phyloP scores from a whole-genome alignment of 768 basidiomycete genomes.

The Tulasnella sp. region DNA sequence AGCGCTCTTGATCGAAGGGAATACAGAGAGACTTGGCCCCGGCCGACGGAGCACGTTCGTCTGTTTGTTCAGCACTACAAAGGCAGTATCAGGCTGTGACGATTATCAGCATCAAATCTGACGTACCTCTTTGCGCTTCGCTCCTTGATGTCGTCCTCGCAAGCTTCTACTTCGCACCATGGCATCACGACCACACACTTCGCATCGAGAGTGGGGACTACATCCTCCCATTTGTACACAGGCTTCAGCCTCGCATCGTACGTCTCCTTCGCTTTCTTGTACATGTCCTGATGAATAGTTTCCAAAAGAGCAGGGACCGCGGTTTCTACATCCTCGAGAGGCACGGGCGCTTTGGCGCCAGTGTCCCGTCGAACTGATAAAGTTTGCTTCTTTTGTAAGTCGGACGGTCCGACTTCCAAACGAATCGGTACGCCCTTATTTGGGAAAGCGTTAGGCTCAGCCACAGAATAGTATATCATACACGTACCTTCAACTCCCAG shows the following conservation, averaged over 20 bases:
- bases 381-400: conserved; percentile 73
- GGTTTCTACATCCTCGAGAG: conserved; percentile 38
- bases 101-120: not conserved
- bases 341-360: conserved; percentile 48
- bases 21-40: conserved; percentile 96
- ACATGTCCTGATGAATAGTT: conserved; percentile 86
- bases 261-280: conserved; percentile 56
- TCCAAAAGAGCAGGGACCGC: conserved; percentile 60
- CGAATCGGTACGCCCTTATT: conserved; percentile 87
- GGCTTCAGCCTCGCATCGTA: conserved; percentile 63
- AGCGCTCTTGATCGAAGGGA: conserved; percentile 85
- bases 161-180: conserved; percentile 89
- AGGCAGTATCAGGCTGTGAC: not conserved
- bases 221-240: conserved; percentile 80
- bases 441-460: conserved; percentile 2
- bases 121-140: conserved; percentile 44
- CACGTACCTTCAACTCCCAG: conserved; percentile 88
- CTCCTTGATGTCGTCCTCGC: conserved; percentile 98
- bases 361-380: conserved; percentile 74
- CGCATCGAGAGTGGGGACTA: conserved; percentile 82
- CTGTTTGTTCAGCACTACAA: conserved; percentile 68
- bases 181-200: conserved; percentile 85
- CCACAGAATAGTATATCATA: not conserved
- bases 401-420: conserved; percentile 92
- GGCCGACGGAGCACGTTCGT: conserved; percentile 92